These are phyloP conservation scores for Hypoxylon rubiginosum DNA, from an alignment of 2,329 filamentous ascomycete species.

Conservation along the genomic window DNA sequence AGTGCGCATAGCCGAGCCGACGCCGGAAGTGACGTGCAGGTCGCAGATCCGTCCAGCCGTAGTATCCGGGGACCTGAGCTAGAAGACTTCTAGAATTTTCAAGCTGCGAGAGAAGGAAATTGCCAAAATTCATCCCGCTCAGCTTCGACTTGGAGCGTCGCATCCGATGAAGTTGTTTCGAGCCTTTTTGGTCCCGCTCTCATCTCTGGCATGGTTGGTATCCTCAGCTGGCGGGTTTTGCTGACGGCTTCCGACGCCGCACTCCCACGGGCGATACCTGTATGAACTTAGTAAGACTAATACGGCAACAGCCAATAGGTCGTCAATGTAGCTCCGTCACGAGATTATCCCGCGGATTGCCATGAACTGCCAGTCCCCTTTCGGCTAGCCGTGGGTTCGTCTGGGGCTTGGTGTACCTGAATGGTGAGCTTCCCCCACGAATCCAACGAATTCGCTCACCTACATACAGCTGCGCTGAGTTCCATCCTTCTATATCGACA, in stretches of 20 bases:
- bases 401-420: conserved; percentile 26
- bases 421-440: conserved; percentile 32
- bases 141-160: not conserved
- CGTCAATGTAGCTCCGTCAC: not conserved
- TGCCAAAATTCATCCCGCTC: not conserved
- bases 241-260: not conserved
- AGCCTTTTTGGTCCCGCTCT: not conserved
- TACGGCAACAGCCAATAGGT: conserved; percentile 2
- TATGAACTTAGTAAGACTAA: conserved; percentile 18
- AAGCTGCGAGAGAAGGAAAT: not conserved
- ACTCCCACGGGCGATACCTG: not conserved
- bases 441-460: conserved; percentile 23
- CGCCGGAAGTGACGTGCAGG: conserved; percentile 7
- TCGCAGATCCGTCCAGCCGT: conserved; percentile 10
- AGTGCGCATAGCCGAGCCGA: conserved; percentile 18
- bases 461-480: conserved; percentile 23
- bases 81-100: conserved; percentile 3
- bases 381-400: conserved; percentile 30
- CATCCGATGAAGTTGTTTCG: not conserved
- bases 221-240: not conserved
- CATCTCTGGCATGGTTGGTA: not conserved
- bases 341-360: conserved; percentile 9
- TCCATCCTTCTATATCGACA: conserved; percentile 32
- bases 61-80: not conserved
- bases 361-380: conserved; percentile 26